phyloP scores from a whole-genome alignment of 73 alveolate genomes.

The Paramecium tetraurelia region DNA sequence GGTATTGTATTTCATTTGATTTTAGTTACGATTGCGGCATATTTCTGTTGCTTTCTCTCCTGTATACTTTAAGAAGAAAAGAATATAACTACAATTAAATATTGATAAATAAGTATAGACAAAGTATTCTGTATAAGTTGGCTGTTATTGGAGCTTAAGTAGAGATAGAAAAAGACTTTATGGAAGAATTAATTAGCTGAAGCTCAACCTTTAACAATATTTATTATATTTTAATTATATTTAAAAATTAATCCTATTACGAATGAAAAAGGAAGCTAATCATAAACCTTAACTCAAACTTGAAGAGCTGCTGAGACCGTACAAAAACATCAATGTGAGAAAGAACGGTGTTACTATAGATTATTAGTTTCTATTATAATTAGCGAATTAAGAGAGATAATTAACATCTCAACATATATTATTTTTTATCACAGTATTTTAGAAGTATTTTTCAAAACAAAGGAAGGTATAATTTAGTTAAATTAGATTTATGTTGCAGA shows the following conservation, averaged over 20 bases:
- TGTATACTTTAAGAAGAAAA: background rate
- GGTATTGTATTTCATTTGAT: background rate
- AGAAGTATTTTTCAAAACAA: background rate
- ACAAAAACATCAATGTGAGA: background rate
- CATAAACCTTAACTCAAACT: background rate
- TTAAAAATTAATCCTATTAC: background rate
- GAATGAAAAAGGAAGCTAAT: background rate
- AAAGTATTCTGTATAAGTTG: background rate
- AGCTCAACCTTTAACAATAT: background rate
- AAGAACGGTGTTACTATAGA: background rate
- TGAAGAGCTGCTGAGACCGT: background rate
- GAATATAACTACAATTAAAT: background rate
- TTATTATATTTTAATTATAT: background rate
- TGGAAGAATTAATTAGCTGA: background rate
- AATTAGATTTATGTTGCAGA: background rate
- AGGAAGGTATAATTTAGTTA: background rate
- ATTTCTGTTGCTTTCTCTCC: background rate
- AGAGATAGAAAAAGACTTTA: background rate
- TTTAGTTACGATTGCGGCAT: background rate
- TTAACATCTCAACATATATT: background rate
- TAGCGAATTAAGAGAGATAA: background rate
- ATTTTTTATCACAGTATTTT: background rate
- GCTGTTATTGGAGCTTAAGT: background rate
- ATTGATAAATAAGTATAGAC: background rate
- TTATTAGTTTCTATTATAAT: background rate